Evolutionary conservation across 2,329 filamentous ascomycete genomes (phyloP).

Genomic region (Fusarium citri): DNA sequence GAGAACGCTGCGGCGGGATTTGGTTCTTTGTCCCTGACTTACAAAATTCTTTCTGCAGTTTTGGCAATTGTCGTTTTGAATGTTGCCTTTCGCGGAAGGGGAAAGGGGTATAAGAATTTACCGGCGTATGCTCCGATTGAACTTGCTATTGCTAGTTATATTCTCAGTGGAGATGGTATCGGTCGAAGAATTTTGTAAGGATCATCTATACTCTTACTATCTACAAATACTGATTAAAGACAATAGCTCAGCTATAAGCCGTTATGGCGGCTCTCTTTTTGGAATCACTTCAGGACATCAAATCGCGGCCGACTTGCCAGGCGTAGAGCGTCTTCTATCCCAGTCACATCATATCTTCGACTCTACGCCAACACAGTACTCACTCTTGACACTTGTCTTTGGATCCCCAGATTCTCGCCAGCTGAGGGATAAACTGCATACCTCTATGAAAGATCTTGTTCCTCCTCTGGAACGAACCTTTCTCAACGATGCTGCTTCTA

Average conservation of each 20-base stretch:
- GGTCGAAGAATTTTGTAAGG: conserved; percentile 28
- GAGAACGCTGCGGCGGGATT: background rate
- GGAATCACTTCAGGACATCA: conserved; percentile 36
- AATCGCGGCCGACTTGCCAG: conserved; percentile 28
- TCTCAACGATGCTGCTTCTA: conserved; percentile 37
- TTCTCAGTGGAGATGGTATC: conserved; percentile 23
- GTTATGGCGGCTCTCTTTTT: conserved; percentile 35
- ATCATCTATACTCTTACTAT: too few relatives aligned
- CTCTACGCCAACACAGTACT: conserved; percentile 18
- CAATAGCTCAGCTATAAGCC: conserved; percentile 16
- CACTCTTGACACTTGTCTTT: conserved; percentile 33
- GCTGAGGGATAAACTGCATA: conserved; percentile 15
- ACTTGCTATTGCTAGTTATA: conserved; percentile 23
- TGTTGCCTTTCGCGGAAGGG: background rate
- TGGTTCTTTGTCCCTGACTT: background rate
- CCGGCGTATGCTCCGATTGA: conserved; percentile 26
- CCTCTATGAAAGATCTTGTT: conserved; percentile 16
- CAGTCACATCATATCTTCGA: conserved; percentile 28
- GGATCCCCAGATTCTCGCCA: conserved; percentile 13
- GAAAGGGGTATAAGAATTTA: background rate
- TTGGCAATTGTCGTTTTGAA: background rate
- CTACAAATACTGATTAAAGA: background rate
- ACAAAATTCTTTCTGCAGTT: background rate
- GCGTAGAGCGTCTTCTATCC: conserved; percentile 30
- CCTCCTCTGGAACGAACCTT: conserved; percentile 31